Percentiles rank a stretch among this genome's conserved stretches.
These are phyloP conservation scores for Aureobasidium mangrovei DNA, from an alignment of 2,329 filamentous ascomycete species.

Conservation along the genomic window DNA sequence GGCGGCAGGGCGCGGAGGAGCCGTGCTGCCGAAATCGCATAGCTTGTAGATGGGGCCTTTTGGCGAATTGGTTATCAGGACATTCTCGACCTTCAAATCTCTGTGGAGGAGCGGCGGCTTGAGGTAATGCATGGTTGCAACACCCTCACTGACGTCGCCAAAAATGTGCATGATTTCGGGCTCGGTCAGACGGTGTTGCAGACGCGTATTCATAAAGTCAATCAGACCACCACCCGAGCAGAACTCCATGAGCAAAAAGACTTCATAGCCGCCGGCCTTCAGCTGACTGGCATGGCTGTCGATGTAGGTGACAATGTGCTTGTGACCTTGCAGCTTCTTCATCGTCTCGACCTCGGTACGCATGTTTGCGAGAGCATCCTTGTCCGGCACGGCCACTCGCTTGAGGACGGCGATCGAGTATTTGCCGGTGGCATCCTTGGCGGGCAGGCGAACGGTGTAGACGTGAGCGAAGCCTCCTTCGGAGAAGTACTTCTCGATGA, in stretches of 20 bases:
- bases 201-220: conserved; percentile 97
- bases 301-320: conserved; percentile 93
- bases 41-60: conserved; percentile 78
- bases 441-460: conserved; percentile 83
- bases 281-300: conserved; percentile 96
- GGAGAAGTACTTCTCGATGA: conserved; percentile 94
- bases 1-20: conserved; percentile 73
- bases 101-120: conserved; percentile 87
- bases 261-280: conserved; percentile 88
- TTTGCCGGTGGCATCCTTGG: conserved; percentile 55
- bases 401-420: conserved; percentile 81
- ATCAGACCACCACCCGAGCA: conserved; percentile 92
- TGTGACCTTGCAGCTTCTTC: conserved; percentile 97
- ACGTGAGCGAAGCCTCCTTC: conserved; percentile 98
- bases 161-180: conserved; percentile 97
- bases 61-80: conserved; percentile 62
- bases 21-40: conserved; percentile 94
- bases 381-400: conserved; percentile 92
- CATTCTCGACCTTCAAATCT: conserved; percentile 96
- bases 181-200: conserved; percentile 94
- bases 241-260: conserved; percentile 97
- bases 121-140: conserved; percentile 98
- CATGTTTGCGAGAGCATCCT: conserved; percentile 90
- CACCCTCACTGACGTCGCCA: conserved; percentile 87
- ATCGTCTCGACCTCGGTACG: conserved; percentile 98